A percentile compares a stretch with the other conserved stretches of the same genome.
phyloP scores from a whole-genome alignment of 495 filamentous ascomycete genomes.

The Penicillium bovifimosum region DNA sequence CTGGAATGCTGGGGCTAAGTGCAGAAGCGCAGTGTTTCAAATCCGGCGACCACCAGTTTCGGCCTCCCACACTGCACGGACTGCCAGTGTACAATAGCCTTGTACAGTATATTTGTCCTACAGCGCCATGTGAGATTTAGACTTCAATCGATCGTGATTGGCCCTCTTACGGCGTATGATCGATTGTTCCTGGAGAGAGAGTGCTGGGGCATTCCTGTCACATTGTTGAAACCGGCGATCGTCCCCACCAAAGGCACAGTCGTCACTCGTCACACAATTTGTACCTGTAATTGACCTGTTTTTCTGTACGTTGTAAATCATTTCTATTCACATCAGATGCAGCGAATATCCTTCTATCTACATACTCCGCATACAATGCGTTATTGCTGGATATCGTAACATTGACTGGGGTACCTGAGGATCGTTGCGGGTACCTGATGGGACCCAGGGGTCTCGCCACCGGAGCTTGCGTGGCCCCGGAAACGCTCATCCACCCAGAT shows the following conservation, averaged over 20 bases:
- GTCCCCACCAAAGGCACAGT: neutral
- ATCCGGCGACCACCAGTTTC: slow-evolving; percentile 9
- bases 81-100: no score
- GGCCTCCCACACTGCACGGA: neutral
- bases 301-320: neutral
- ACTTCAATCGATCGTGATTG: neutral
- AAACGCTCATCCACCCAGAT: neutral
- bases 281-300: slow-evolving; percentile 10
- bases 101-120: neutral
- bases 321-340: no score
- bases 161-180: neutral
- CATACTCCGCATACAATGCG: no score
- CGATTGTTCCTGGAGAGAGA: slow-evolving; percentile 8
- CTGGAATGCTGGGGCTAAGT: slow-evolving; percentile 12
- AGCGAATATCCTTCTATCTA: neutral
- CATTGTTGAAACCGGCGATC: slow-evolving; percentile 11
- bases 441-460: slow-evolving; percentile 18
- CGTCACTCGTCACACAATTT: neutral
- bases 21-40: neutral
- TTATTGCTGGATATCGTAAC: slow-evolving; percentile 1
- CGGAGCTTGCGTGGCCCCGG: slow-evolving; percentile 19
- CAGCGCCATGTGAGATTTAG: neutral
- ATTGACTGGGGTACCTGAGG: slow-evolving; percentile 9
- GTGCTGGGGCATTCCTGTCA: slow-evolving; percentile 11
- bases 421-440: slow-evolving; percentile 1